Conservation (phyloP, 352 stramenopile species). For the Vaucheria bursata region DNA sequence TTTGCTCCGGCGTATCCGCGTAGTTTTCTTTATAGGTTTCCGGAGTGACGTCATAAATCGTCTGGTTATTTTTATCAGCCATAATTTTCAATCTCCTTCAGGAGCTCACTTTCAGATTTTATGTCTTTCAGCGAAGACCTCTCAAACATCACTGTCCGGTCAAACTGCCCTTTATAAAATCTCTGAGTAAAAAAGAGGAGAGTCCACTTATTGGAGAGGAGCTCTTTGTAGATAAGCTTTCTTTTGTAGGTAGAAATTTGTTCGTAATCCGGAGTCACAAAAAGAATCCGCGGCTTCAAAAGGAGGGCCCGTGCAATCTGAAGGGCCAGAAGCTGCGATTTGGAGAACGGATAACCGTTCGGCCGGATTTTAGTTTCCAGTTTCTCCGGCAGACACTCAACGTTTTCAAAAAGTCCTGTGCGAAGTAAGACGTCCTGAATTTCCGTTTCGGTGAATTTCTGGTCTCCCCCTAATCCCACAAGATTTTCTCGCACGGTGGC, state of each 20-base stretch:
- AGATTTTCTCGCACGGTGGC: background rate
- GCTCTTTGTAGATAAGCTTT: background rate
- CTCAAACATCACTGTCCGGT: background rate
- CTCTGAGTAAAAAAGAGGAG: background rate
- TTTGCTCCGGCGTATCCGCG: no score
- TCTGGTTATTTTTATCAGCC: background rate
- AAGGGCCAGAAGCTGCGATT: background rate
- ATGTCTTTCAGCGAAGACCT: background rate
- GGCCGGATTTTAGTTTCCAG: background rate
- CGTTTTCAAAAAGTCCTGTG: background rate
- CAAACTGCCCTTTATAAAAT: background rate
- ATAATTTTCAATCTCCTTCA: background rate
- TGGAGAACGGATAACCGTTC: background rate
- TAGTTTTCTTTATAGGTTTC: no score
- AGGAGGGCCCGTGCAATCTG: background rate
- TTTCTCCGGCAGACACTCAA: background rate
- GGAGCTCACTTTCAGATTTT: background rate
- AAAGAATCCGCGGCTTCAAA: background rate
- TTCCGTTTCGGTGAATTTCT: background rate
- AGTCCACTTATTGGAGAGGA: background rate
- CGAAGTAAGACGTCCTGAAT: background rate
- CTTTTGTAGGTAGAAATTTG: background rate
- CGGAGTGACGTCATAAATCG: background rate
- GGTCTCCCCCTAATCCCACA: background rate
- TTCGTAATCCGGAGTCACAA: background rate